phyloP scores from a whole-genome alignment of 495 filamentous ascomycete species.

The Podospora anserina region DNA sequence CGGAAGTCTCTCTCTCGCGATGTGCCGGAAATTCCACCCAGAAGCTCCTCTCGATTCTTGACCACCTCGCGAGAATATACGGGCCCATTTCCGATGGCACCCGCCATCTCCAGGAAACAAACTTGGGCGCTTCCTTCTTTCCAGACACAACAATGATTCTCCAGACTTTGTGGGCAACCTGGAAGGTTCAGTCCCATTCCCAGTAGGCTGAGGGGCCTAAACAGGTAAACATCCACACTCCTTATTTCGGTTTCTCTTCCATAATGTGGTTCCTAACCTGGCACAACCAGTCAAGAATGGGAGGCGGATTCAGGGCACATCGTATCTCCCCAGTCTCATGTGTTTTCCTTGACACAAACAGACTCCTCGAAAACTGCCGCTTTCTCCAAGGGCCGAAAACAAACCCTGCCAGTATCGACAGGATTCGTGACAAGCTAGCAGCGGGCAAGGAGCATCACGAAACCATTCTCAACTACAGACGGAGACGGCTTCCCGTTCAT shows the following conservation, averaged over 20 bases:
- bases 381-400: constrained; percentile 63
- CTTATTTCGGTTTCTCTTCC: background rate
- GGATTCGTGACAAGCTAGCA: constrained; percentile 55
- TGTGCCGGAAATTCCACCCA: too few relatives aligned
- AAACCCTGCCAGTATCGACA: constrained; percentile 45
- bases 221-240: background rate
- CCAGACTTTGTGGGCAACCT: background rate
- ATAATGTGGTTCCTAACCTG: background rate
- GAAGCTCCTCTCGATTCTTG: too few relatives aligned
- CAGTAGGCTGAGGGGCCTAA: background rate
- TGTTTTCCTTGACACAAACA: background rate
- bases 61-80: too few relatives aligned
- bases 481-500: constrained; percentile 65
- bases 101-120: too few relatives aligned
- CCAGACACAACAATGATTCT: background rate
- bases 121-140: too few relatives aligned
- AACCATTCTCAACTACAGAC: constrained; percentile 63
- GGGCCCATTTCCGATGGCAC: too few relatives aligned
- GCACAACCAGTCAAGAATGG: background rate
- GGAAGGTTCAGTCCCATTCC: background rate
- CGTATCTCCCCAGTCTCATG: background rate
- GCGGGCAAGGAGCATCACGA: constrained; percentile 63
- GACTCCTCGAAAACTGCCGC: constrained; percentile 44
- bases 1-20: too few relatives aligned
- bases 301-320: background rate